phyloP scores from a whole-genome alignment of 768 basidiomycete species.

The Lactarius indigo region DNA sequence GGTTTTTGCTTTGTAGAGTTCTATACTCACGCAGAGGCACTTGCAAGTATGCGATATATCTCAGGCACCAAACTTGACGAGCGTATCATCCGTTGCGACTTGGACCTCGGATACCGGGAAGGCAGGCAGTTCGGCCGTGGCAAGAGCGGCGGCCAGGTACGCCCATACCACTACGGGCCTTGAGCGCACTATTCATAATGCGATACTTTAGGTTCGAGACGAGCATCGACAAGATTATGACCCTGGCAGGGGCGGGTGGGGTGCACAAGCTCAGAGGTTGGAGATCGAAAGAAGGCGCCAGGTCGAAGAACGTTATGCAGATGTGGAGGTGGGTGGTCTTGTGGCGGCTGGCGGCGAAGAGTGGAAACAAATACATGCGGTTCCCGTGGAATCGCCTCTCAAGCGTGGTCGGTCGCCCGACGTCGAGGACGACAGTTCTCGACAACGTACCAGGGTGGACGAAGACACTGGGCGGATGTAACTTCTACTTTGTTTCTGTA shows the following conservation, averaged over 20 bases:
- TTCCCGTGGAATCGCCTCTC: constrained; percentile 39
- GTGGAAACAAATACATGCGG: constrained; percentile 67
- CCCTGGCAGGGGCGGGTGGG: constrained; percentile 93
- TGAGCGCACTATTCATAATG: background rate
- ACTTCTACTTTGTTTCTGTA: constrained; percentile 24
- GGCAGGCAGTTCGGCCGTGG: constrained; percentile 97
- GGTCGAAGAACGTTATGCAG: constrained; percentile 83
- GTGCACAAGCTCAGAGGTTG: constrained; percentile 73
- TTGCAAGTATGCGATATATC: constrained; percentile 89
- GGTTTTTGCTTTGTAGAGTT: constrained; percentile 97
- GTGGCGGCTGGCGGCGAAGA: constrained; percentile 83
- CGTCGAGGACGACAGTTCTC: constrained; percentile 60
- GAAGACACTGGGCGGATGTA: constrained; percentile 71
- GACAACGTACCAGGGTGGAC: constrained; percentile 61
- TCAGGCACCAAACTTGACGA: constrained; percentile 99
- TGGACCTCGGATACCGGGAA: constrained; percentile 95
- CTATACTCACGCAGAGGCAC: constrained; percentile 90
- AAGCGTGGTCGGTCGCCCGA: constrained; percentile 78
- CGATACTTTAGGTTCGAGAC: constrained; percentile 60
- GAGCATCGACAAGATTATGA: constrained; percentile 98
- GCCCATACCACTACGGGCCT: constrained; percentile 1
- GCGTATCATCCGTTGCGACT: constrained; percentile 95
- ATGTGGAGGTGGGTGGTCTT: constrained; percentile 73
- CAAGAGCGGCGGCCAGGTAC: constrained; percentile 90
- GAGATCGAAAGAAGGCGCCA: constrained; percentile 76